phyloP scores from a whole-genome alignment of 768 basidiomycete species.

The Rhodotorula toruloides region DNA sequence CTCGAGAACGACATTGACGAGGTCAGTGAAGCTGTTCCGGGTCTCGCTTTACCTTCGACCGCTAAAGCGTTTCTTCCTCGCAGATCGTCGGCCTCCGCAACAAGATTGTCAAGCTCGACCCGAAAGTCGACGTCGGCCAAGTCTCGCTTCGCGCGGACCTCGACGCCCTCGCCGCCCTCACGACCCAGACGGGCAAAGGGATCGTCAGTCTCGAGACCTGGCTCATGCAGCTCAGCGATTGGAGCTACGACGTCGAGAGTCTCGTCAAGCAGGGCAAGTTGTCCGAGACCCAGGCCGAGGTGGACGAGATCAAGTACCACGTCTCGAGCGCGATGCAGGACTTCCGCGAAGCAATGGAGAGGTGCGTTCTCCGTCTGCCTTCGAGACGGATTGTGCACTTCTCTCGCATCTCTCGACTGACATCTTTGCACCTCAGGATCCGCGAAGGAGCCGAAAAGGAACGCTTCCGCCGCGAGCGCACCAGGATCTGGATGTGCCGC shows the following conservation, averaged over 20 bases:
- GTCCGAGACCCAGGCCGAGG: constrained; percentile 17
- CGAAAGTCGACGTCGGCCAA: constrained; percentile 23
- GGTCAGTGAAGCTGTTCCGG: neutral
- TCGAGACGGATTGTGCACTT: too few species aligned
- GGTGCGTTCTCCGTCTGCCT: neutral
- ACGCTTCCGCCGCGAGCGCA: constrained; percentile 15
- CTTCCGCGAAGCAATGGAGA: constrained; percentile 33
- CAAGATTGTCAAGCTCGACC: constrained; percentile 21
- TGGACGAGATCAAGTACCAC: constrained; percentile 33
- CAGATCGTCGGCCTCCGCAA: constrained; percentile 25
- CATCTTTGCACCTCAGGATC: neutral
- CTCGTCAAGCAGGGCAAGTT: constrained; percentile 22
- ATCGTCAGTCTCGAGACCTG: constrained; percentile 32
- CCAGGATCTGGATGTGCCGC: constrained; percentile 12
- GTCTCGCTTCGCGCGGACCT: constrained; percentile 25
- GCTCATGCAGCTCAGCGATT: constrained; percentile 14
- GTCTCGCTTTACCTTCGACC: too few species aligned
- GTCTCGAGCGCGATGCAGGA: constrained; percentile 27
- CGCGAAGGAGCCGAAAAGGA: constrained; percentile 32
- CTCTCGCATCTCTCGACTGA: too few species aligned
- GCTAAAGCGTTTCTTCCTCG: neutral
- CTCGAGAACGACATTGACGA: constrained; percentile 37
- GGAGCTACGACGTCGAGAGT: constrained; percentile 9
- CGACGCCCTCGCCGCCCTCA: constrained; percentile 16
- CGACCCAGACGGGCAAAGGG: constrained; percentile 26